Conservation (phyloP, 1,139 yeast genomes). For the Lodderomyces theae region DNA sequence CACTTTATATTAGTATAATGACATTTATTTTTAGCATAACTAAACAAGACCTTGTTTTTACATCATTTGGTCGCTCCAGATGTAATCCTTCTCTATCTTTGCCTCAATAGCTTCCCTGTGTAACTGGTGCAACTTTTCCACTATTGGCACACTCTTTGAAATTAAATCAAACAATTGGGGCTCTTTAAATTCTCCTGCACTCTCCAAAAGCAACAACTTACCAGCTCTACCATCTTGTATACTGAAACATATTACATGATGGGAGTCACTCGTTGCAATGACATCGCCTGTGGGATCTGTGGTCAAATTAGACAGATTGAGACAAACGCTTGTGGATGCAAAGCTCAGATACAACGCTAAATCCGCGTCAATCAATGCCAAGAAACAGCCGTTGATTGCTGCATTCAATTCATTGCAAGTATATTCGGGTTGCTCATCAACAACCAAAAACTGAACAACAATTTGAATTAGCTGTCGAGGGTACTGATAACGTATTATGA, state of each 20-base stretch:
- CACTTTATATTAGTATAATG: conserved; percentile 39
- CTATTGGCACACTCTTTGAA: conserved; percentile 45
- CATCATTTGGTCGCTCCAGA: conserved; percentile 44
- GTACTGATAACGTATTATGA: conserved; percentile 62
- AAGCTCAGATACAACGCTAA: conserved; percentile 65
- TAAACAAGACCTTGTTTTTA: background rate
- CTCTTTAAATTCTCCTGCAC: conserved; percentile 67
- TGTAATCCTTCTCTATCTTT: conserved; percentile 52
- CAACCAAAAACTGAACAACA: conserved; percentile 74
- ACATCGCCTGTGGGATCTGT: conserved; percentile 44
- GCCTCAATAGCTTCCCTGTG: conserved; percentile 47
- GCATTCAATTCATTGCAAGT: conserved; percentile 61
- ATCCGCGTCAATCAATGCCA: conserved; percentile 80
- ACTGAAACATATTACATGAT: conserved; percentile 66
- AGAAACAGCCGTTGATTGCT: conserved; percentile 66
- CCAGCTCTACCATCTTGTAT: conserved; percentile 50
- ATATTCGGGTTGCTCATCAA: conserved; percentile 28
- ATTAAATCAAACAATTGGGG: conserved; percentile 49
- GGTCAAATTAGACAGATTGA: conserved; percentile 28
- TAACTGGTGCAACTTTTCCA: conserved; percentile 45
- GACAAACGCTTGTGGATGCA: conserved; percentile 50
- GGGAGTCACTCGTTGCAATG: conserved; percentile 48
- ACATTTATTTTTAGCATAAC: background rate
- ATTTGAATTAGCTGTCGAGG: conserved; percentile 86
- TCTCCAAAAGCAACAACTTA: conserved; percentile 64